A percentile compares a stretch with the other conserved stretches of the same genome.
phyloP scores from a whole-genome alignment of 164 flowering plant species.

The Vitis labrusca region DNA sequence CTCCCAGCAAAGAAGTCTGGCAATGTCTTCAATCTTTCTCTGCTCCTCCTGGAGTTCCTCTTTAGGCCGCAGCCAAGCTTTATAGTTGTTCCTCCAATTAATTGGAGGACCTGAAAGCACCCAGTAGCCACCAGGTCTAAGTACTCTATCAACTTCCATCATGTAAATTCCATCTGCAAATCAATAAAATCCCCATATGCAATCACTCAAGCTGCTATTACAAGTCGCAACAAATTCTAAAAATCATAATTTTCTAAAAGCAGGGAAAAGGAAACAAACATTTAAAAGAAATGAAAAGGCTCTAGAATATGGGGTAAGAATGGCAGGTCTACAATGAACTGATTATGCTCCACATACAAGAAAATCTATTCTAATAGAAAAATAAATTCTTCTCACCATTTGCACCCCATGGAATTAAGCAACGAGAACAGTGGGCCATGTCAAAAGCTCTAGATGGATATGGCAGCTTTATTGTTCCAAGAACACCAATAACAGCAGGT shows the following conservation, averaged over 20 bases:
- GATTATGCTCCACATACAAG: background rate
- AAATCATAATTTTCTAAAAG: background rate
- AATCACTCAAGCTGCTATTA: background rate
- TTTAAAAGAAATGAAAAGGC: background rate
- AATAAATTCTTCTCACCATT: conserved; percentile 54
- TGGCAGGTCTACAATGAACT: background rate
- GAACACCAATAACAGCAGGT: conserved; percentile 92
- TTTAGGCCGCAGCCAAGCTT: conserved; percentile 77
- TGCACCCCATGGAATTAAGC: conserved; percentile 85
- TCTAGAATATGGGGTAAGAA: background rate
- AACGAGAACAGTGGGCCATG: conserved; percentile 96
- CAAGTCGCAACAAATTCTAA: background rate
- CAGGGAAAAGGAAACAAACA: background rate
- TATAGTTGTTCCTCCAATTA: conserved; percentile 72
- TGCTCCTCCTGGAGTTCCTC: conserved; percentile 85
- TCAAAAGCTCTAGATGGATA: conserved; percentile 89
- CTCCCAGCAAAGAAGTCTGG: conserved; percentile 84
- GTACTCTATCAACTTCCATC: conserved; percentile 93
- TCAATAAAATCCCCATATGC: conserved; percentile 12
- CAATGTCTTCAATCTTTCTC: conserved; percentile 70
- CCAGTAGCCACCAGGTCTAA: conserved; percentile 96
- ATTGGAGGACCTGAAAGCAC: conserved; percentile 92
- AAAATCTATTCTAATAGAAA: background rate
- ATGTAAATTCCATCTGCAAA: conserved; percentile 74
- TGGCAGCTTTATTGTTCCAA: conserved; percentile 79